Evolutionary conservation across 2,329 filamentous ascomycete species (phyloP).

Genomic region (Monilinia polystroma): DNA sequence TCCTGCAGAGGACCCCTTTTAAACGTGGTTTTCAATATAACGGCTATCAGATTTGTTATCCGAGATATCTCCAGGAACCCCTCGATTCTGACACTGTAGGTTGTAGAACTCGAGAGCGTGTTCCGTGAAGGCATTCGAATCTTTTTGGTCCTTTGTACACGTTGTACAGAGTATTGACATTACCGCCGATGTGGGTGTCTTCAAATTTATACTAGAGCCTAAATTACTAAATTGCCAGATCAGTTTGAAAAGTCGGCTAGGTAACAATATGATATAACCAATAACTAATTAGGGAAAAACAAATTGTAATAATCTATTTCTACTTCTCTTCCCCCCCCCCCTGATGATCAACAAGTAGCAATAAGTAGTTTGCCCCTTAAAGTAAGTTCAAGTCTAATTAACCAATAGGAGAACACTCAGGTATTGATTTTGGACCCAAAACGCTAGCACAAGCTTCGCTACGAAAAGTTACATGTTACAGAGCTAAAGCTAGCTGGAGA

Average conservation of each 20-base stretch:
- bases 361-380: background rate
- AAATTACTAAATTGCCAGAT: background rate
- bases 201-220: background rate
- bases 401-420: constrained; percentile 15
- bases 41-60: background rate
- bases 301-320: background rate
- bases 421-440: constrained; percentile 9
- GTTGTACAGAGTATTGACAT: background rate
- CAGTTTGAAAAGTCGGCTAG: background rate
- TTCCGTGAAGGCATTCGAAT: background rate
- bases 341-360: constrained; percentile 9
- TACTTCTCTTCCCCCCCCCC: background rate
- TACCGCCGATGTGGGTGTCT: background rate
- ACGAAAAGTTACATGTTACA: constrained; percentile 16
- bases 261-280: background rate
- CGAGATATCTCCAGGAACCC: background rate
- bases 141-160: background rate
- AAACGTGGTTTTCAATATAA: background rate
- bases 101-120: background rate
- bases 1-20: background rate
- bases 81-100: background rate
- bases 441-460: constrained; percentile 11
- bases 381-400: background rate
- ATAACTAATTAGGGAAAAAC: constrained; percentile 2
- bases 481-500: background rate